These are phyloP conservation scores for Penicillium fuscoglaucum DNA, from an alignment of 2,329 filamentous ascomycete genomes.

Conservation along the genomic window DNA sequence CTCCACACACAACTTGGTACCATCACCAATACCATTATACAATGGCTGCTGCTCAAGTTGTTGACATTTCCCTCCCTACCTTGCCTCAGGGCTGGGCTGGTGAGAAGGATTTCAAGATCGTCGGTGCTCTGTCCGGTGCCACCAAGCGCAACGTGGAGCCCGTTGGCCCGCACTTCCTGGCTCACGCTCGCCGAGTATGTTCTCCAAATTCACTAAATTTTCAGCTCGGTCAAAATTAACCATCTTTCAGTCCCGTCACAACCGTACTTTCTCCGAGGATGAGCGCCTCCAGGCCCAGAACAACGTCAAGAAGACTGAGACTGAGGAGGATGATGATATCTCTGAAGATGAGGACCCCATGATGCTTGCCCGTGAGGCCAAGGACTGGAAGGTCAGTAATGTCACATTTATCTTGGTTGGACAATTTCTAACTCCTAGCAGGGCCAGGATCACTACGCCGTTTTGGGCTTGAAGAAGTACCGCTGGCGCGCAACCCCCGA, in stretches of 20 bases:
- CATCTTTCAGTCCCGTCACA: slow-evolving; percentile 67
- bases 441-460: slow-evolving; percentile 96
- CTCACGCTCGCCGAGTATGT: slow-evolving; percentile 83
- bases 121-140: slow-evolving; percentile 73
- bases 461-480: slow-evolving; percentile 90
- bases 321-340: slow-evolving; percentile 84
- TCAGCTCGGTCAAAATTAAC: slow-evolving; percentile 21
- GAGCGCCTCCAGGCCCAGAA: slow-evolving; percentile 95
- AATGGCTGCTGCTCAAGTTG: slow-evolving; percentile 63
- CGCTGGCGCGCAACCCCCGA: slow-evolving; percentile 91
- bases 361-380: slow-evolving; percentile 89
- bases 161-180: slow-evolving; percentile 95
- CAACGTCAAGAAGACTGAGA: slow-evolving; percentile 92
- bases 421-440: slow-evolving; percentile 39
- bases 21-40: slow-evolving; percentile 24
- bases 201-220: not conserved
- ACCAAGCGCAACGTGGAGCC: slow-evolving; percentile 90
- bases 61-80: slow-evolving; percentile 60
- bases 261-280: slow-evolving; percentile 98
- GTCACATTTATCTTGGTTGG: not conserved
- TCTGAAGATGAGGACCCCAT: slow-evolving; percentile 91
- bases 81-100: slow-evolving; percentile 76
- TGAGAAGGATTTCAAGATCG: slow-evolving; percentile 88
- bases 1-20: slow-evolving; percentile 20
- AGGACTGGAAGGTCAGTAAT: slow-evolving; percentile 91